These are phyloP conservation scores for Suillus clintonianus DNA, from an alignment of 768 basidiomycete species.

Conservation along the genomic window DNA sequence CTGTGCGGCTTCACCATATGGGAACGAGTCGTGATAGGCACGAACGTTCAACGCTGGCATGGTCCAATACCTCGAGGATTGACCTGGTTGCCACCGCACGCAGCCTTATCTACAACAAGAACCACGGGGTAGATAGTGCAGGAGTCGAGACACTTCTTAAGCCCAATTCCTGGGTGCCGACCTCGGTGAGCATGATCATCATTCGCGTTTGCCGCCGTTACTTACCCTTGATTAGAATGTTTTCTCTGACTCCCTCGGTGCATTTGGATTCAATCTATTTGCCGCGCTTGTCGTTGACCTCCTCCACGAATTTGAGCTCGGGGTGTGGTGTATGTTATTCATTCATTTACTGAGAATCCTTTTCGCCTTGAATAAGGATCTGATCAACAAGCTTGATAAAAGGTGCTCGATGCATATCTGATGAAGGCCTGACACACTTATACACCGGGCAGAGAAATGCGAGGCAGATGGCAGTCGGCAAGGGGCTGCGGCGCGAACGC, in stretches of 20 bases:
- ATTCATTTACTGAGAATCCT: slow-evolving; percentile 37
- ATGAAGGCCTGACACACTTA: neutral
- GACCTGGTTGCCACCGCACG: neutral
- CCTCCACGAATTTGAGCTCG: no score
- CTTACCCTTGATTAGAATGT: slow-evolving; percentile 27
- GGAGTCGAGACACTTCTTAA: neutral
- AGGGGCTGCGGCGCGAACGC: no score
- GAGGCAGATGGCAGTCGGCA: no score
- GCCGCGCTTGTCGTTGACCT: no score
- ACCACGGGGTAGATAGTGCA: neutral
- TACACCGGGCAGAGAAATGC: neutral
- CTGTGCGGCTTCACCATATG: slow-evolving; percentile 28
- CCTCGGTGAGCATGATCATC: neutral
- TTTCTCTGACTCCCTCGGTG: slow-evolving; percentile 26
- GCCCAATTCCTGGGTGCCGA: neutral
- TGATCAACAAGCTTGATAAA: slow-evolving; percentile 26
- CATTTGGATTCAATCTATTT: no score
- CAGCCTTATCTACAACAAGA: slow-evolving; percentile 1
- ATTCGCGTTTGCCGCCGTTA: no score
- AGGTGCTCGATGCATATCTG: slow-evolving; percentile 22
- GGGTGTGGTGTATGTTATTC: slow-evolving; percentile 13
- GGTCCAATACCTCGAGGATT: neutral
- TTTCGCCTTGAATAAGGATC: slow-evolving; percentile 14
- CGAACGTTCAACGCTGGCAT: neutral
- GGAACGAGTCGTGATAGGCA: slow-evolving; percentile 27